Conservation (phyloP, 306 rosid species). For the Lathyrus tuberosus region DNA sequence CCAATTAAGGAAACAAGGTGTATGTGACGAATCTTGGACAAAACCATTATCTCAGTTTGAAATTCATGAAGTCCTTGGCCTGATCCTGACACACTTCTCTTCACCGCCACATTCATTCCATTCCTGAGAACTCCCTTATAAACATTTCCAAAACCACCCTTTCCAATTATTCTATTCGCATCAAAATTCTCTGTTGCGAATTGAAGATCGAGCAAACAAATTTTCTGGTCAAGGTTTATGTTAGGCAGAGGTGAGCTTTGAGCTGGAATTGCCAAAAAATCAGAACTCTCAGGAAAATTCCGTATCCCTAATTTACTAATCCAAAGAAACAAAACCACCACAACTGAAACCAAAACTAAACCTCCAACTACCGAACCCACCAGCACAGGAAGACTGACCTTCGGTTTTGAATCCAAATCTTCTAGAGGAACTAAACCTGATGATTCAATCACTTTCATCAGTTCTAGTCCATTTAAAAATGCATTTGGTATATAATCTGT, state of each 20-base stretch:
- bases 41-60: constrained; percentile 55
- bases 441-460: constrained; percentile 38
- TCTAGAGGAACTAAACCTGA: neutral
- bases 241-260: constrained; percentile 42
- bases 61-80: constrained; percentile 59
- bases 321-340: constrained; percentile 22
- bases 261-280: constrained; percentile 32
- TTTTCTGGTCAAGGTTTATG: constrained; percentile 46
- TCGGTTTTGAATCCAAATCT: neutral
- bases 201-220: constrained; percentile 47
- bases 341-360: constrained; percentile 14
- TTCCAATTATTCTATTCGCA: constrained; percentile 42
- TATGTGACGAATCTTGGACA: constrained; percentile 58
- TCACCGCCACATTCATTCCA: constrained; percentile 52
- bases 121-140: constrained; percentile 51
- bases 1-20: constrained; percentile 62
- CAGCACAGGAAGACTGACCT: neutral
- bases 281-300: constrained; percentile 15
- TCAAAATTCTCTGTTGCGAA: constrained; percentile 48
- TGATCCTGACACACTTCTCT: constrained; percentile 52
- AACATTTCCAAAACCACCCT: constrained; percentile 62
- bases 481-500: accelerated
- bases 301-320: constrained; percentile 37
- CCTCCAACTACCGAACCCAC: constrained; percentile 40
- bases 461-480: constrained; percentile 50